phyloP scores from a whole-genome alignment of 495 filamentous ascomycete genomes.

The Trichoderma gamsii region DNA sequence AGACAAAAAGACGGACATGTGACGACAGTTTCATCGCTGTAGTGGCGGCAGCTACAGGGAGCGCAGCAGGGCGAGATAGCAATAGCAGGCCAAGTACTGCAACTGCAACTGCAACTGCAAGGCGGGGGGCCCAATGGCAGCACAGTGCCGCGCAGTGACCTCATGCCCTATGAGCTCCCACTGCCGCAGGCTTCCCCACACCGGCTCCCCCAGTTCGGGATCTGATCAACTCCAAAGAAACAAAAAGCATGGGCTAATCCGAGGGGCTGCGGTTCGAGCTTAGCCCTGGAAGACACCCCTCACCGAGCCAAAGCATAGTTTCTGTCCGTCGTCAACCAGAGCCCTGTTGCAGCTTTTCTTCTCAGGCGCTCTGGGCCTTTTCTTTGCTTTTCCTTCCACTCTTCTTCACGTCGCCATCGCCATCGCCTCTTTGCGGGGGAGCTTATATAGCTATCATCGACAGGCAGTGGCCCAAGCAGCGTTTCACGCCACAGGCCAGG shows the following conservation, averaged over 20 bases:
- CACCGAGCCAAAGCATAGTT: background rate
- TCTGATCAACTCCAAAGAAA: constrained; percentile 6
- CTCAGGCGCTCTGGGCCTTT: background rate
- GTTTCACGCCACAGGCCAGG: background rate
- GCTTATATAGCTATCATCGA: background rate
- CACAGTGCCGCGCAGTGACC: constrained; percentile 4
- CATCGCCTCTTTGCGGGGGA: background rate
- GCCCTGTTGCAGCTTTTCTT: too few species aligned
- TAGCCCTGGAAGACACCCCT: background rate
- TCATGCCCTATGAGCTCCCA: constrained; percentile 9
- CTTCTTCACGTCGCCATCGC: background rate
- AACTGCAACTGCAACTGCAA: background rate
- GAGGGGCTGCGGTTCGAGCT: constrained; percentile 5
- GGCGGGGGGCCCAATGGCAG: constrained; percentile 2
- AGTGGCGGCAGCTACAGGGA: background rate
- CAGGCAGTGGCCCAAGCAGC: too few species aligned
- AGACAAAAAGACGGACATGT: background rate
- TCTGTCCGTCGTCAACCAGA: too few species aligned
- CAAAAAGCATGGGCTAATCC: constrained; percentile 2
- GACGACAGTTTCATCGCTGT: background rate
- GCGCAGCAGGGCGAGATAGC: background rate
- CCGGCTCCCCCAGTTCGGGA: background rate
- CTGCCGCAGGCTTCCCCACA: constrained; percentile 2
- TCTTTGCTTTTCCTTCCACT: background rate
- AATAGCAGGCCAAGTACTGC: background rate